Evolutionary conservation across 345 rosid genomes (phyloP).

Genomic region (Ceriops decandra): DNA sequence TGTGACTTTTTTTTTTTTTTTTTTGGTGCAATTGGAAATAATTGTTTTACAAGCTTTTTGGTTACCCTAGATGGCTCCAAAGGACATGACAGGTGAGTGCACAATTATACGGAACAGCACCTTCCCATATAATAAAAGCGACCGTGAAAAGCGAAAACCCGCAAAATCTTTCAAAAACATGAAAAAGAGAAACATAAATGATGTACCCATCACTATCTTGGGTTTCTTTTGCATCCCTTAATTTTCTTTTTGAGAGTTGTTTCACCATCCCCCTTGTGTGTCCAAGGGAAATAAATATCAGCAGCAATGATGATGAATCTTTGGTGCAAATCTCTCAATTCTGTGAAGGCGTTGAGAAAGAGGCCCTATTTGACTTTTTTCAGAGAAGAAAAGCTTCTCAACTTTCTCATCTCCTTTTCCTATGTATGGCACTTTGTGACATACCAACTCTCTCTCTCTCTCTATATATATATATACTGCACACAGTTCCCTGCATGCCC

Average conservation of each 20-base stretch:
- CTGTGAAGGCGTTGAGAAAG: slow-evolving; percentile 59
- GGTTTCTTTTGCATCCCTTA: slow-evolving; percentile 6
- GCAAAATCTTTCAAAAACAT: background rate
- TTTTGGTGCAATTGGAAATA: background rate
- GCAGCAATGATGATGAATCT: slow-evolving; percentile 87
- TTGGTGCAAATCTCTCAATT: slow-evolving; percentile 66
- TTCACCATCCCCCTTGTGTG: slow-evolving; percentile 26
- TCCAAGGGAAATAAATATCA: slow-evolving; percentile 34
- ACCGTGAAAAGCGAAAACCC: background rate
- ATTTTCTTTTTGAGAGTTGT: slow-evolving; percentile 8
- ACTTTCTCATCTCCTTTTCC: slow-evolving; percentile 34
- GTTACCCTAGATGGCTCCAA: slow-evolving; percentile 1
- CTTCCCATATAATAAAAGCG: too few species aligned
- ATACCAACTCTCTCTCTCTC: background rate
- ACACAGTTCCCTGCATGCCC: slow-evolving; percentile 14
- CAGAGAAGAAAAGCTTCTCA: slow-evolving; percentile 40
- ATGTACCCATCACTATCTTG: slow-evolving; percentile 22
- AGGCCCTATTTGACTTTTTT: slow-evolving; percentile 69
- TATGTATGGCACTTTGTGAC: too few species aligned
- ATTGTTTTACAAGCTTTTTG: slow-evolving; percentile 8
- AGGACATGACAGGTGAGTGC: background rate
- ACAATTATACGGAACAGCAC: too few species aligned
- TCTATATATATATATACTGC: background rate
- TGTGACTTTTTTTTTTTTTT: too few species aligned
- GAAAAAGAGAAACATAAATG: slow-evolving; percentile 6